These are phyloP conservation scores for Spinellus fusiger DNA, from an alignment of 192 early-diverging fungal species.

Conservation along the genomic window DNA sequence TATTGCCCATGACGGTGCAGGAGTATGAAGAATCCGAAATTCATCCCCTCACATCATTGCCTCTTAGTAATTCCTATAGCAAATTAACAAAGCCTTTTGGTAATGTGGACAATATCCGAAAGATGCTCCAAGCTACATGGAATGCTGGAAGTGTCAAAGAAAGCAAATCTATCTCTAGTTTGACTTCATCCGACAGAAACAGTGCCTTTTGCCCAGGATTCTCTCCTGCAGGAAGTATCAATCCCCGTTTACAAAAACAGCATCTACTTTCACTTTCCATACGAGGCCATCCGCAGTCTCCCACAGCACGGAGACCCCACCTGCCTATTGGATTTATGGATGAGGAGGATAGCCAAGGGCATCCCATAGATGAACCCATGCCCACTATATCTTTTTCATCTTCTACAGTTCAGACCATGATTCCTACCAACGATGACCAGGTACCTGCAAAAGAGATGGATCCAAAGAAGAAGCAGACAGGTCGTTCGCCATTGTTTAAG, in stretches of 20 bases:
- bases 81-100: neutral
- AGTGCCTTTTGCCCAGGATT: neutral
- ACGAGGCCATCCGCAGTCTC: neutral
- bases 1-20: too few species aligned
- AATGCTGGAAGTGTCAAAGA: conserved; percentile 10
- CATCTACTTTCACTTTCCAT: conserved; percentile 18
- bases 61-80: neutral
- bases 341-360: neutral
- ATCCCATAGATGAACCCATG: conserved; percentile 2
- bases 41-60: too few species aligned
- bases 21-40: too few species aligned
- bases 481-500: neutral
- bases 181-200: conserved; percentile 4
- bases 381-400: conserved; percentile 25
- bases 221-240: conserved; percentile 12
- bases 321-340: conserved; percentile 18
- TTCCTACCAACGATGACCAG: conserved; percentile 10
- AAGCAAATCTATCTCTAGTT: conserved; percentile 16
- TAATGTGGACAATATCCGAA: conserved; percentile 16
- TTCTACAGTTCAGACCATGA: conserved; percentile 22
- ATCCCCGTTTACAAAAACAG: conserved; percentile 19
- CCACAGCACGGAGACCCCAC: conserved; percentile 1
- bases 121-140: conserved; percentile 23
- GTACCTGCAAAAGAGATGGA: neutral
- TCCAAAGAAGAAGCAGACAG: neutral